phyloP scores from a whole-genome alignment of 2,329 filamentous ascomycete species.

The Penicillium sp. region DNA sequence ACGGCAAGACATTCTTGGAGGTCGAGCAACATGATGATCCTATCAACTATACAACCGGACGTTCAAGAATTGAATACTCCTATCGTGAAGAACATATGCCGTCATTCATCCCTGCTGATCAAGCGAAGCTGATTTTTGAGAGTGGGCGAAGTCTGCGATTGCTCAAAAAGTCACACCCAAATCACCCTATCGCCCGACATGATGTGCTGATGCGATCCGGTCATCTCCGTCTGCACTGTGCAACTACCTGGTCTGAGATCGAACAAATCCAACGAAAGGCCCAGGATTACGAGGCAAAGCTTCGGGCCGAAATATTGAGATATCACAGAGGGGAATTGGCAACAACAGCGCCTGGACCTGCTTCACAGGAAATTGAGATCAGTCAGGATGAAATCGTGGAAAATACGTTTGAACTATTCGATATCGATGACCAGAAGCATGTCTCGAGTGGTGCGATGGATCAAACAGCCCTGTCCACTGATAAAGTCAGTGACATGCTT shows the following conservation, averaged over 20 bases:
- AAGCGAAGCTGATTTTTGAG: slow-evolving; percentile 73
- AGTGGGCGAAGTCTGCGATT: slow-evolving; percentile 75
- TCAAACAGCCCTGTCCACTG: slow-evolving; percentile 24
- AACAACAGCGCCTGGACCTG: background rate
- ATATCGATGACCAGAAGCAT: slow-evolving; percentile 32
- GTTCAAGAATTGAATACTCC: slow-evolving; percentile 64
- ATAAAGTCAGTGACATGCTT: slow-evolving; percentile 32
- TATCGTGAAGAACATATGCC: slow-evolving; percentile 60
- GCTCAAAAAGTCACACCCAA: slow-evolving; percentile 67
- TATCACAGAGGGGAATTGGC: slow-evolving; percentile 37
- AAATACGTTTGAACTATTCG: slow-evolving; percentile 35
- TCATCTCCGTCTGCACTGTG: slow-evolving; percentile 65
- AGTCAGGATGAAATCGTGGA: slow-evolving; percentile 9
- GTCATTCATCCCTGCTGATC: slow-evolving; percentile 68
- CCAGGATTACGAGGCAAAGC: slow-evolving; percentile 37
- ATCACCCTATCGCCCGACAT: slow-evolving; percentile 65
- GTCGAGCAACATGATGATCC: slow-evolving; percentile 61
- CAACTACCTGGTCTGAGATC: slow-evolving; percentile 71
- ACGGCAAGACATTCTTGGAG: slow-evolving; percentile 61
- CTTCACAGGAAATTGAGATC: background rate
- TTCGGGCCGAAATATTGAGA: slow-evolving; percentile 40
- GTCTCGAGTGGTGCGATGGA: slow-evolving; percentile 26
- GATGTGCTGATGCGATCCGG: slow-evolving; percentile 48
- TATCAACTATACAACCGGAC: slow-evolving; percentile 57
- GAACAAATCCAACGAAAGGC: slow-evolving; percentile 63